Evolutionary conservation across 371 early-diverging fungal species (phyloP).

Genomic region (Funneliformis caledonium): DNA sequence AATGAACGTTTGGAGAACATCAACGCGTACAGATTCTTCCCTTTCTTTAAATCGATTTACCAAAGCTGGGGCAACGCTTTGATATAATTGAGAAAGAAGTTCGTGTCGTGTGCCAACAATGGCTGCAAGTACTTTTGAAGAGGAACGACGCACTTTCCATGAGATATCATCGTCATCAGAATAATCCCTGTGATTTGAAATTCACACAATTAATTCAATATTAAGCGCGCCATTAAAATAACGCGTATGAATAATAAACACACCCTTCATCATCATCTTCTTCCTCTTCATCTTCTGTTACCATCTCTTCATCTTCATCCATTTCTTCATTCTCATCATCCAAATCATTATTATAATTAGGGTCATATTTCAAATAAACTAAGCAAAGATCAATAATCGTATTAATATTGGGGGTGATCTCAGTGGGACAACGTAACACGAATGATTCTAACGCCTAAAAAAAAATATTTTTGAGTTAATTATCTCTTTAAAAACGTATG

Average conservation of each 20-base stretch:
- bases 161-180: constrained; percentile 84
- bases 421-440: constrained; percentile 77
- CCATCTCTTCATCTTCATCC: constrained; percentile 70
- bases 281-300: constrained; percentile 76
- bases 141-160: constrained; percentile 92
- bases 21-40: constrained; percentile 89
- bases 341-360: constrained; percentile 86
- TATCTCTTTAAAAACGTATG: not conserved
- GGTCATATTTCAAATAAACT: constrained; percentile 82
- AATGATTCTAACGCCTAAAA: constrained; percentile 77
- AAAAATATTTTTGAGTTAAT: not conserved
- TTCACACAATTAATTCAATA: not conserved
- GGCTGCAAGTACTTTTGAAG: constrained; percentile 80
- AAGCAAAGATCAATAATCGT: constrained; percentile 67
- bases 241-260: not conserved
- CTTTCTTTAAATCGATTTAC: constrained; percentile 87
- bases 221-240: not conserved
- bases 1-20: constrained; percentile 80
- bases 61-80: constrained; percentile 72
- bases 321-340: constrained; percentile 76
- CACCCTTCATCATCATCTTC: constrained; percentile 62
- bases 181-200: constrained; percentile 58
- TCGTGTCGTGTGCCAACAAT: constrained; percentile 77
- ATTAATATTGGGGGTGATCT: constrained; percentile 65
- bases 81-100: constrained; percentile 65